phyloP scores from a whole-genome alignment of 768 basidiomycete species.

The Naganishia vaughanmartiniae region DNA sequence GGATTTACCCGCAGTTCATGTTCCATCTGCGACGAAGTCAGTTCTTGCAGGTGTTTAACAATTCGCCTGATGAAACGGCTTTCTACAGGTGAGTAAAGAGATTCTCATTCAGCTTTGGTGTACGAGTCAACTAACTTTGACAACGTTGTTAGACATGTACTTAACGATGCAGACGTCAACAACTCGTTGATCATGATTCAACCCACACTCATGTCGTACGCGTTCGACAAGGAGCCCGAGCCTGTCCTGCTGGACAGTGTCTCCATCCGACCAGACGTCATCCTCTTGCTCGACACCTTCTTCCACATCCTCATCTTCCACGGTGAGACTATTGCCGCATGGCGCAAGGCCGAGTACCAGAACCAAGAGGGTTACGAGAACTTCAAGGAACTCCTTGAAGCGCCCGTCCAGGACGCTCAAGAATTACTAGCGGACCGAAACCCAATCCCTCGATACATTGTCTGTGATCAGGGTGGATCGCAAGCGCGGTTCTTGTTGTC shows the following conservation, averaged over 20 bases:
- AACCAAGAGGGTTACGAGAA: constrained; percentile 99
- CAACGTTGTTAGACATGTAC: constrained; percentile 66
- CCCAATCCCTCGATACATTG: constrained; percentile 96
- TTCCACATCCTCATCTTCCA: constrained; percentile 99
- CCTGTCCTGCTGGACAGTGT: constrained; percentile 95
- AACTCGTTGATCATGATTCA: constrained; percentile 99
- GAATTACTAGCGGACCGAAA: constrained; percentile 92
- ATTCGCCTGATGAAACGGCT: constrained; percentile 98
- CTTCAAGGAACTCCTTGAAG: constrained; percentile 86
- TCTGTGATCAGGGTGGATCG: constrained; percentile 94
- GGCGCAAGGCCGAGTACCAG: constrained; percentile 97
- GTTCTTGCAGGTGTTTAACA: constrained; percentile 99
- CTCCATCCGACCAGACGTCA: constrained; percentile 94
- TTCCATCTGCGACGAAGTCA: constrained; percentile 96
- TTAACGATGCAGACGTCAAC: constrained; percentile 97
- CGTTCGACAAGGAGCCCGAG: constrained; percentile 79
- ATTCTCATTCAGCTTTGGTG: background rate
- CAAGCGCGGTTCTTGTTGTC: constrained; percentile 97
- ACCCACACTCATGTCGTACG: constrained; percentile 97
- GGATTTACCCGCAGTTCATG: constrained; percentile 99
- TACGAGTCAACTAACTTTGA: constrained; percentile 9
- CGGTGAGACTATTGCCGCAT: constrained; percentile 91
- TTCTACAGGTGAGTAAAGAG: constrained; percentile 74
- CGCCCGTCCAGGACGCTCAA: constrained; percentile 83
- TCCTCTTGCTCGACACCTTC: constrained; percentile 95